phyloP scores from a whole-genome alignment of 306 rosid species.

The Acacia crassicarpa region DNA sequence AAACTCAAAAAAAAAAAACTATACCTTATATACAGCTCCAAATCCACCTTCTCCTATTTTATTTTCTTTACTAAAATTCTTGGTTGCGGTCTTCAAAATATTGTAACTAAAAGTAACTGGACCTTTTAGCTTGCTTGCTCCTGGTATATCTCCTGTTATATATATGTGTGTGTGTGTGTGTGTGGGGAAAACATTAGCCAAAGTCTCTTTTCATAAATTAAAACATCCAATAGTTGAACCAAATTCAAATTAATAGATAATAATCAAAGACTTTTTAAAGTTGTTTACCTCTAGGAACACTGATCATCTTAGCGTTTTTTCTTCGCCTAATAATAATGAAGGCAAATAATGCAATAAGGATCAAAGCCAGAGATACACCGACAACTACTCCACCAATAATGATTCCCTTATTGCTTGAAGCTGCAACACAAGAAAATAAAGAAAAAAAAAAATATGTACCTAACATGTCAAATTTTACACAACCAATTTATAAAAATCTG shows the following conservation, averaged over 20 bases:
- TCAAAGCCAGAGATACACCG: not conserved
- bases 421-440: not conserved
- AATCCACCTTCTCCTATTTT: not conserved
- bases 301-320: not conserved
- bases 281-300: not conserved
- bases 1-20: too few species aligned
- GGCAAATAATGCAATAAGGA: not conserved
- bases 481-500: too few species aligned
- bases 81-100: not conserved
- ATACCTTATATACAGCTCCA: not conserved
- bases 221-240: not conserved
- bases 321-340: not conserved
- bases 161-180: too few species aligned
- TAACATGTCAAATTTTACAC: not conserved
- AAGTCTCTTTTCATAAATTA: not conserved
- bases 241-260: not conserved
- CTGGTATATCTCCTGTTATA: not conserved
- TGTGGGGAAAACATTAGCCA: not conserved
- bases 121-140: not conserved
- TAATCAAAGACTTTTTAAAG: not conserved
- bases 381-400: not conserved
- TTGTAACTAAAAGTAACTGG: not conserved
- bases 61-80: not conserved
- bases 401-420: not conserved
- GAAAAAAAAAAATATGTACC: not conserved